Percentiles rank a stretch among this genome's conserved stretches.
Evolutionary conservation across 176 grass and related monocot species (phyloP).

Genomic region (Canna indica): DNA sequence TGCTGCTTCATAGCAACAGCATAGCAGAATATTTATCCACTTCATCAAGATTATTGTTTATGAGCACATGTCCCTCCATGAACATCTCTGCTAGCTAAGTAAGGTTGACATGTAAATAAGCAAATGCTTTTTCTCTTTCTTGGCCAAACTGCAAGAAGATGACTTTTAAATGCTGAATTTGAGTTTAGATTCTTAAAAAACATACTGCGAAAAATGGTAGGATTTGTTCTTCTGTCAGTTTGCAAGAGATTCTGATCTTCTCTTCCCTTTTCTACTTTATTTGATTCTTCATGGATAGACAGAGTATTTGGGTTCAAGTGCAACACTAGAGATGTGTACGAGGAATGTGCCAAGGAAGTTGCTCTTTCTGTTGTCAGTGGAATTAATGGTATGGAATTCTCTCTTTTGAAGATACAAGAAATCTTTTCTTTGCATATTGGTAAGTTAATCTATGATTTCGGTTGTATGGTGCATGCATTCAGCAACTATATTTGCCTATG

Average conservation of each 20-base stretch:
- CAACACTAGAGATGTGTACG: slow-evolving; percentile 69
- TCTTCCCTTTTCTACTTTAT: slow-evolving; percentile 1
- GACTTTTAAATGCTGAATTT: not conserved
- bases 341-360: slow-evolving; percentile 73
- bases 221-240: not conserved
- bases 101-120: not conserved
- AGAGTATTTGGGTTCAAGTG: slow-evolving; percentile 64
- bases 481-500: slow-evolving; percentile 94
- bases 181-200: not conserved
- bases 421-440: not conserved
- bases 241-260: not conserved
- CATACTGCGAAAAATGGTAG: not conserved
- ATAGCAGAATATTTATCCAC: too few relatives aligned
- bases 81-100: not conserved
- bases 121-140: not conserved
- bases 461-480: slow-evolving; percentile 18
- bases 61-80: not conserved
- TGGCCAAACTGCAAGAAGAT: not conserved
- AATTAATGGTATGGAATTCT: slow-evolving; percentile 57
- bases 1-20: too few relatives aligned
- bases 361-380: slow-evolving; percentile 74
- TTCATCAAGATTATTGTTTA: not conserved
- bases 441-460: not conserved
- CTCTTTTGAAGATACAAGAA: not conserved
- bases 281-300: slow-evolving; percentile 26